Conservation (phyloP, 352 stramenopile genomes). For the Lagenidium sp. region DNA sequence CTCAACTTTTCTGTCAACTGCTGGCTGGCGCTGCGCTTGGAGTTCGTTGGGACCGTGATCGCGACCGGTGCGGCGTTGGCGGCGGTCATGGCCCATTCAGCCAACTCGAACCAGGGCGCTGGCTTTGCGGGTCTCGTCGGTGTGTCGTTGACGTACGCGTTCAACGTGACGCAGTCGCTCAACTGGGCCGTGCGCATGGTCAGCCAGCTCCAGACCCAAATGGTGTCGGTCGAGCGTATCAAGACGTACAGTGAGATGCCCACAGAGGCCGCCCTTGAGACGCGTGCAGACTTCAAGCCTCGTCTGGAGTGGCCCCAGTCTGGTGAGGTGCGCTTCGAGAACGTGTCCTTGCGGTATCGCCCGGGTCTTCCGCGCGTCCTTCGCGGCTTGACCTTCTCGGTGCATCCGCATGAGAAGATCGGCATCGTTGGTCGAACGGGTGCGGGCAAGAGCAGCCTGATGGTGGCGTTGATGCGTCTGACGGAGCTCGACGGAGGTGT, state of each 20-base stretch:
- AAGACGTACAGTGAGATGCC: slow-evolving; percentile 58
- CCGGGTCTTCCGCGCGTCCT: slow-evolving; percentile 25
- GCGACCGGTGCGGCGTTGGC: slow-evolving; percentile 38
- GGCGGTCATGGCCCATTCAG: slow-evolving; percentile 42
- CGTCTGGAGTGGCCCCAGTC: slow-evolving; percentile 15
- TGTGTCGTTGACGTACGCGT: slow-evolving; percentile 73
- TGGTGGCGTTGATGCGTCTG: slow-evolving; percentile 29
- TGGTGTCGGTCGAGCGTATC: slow-evolving; percentile 72
- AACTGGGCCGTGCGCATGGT: slow-evolving; percentile 72
- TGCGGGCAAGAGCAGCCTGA: slow-evolving; percentile 28
- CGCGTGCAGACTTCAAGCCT: slow-evolving; percentile 4
- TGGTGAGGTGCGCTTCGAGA: slow-evolving; percentile 20
- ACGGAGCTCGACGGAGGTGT: slow-evolving; percentile 23
- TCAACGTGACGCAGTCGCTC: slow-evolving; percentile 68
- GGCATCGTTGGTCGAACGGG: slow-evolving; percentile 17
- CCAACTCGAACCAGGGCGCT: slow-evolving; percentile 20
- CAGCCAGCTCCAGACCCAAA: slow-evolving; percentile 70
- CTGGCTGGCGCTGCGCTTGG: slow-evolving; percentile 66
- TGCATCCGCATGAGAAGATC: slow-evolving; percentile 18
- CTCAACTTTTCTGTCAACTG: slow-evolving; percentile 69
- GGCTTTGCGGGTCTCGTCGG: slow-evolving; percentile 52
- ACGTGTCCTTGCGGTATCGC: slow-evolving; percentile 28
- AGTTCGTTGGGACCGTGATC: slow-evolving; percentile 62
- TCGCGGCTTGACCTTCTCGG: slow-evolving; percentile 17
- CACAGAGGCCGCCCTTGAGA: slow-evolving; percentile 36